These are phyloP conservation scores for Pseudopyrenochaeta lycopersici DNA, from an alignment of 2,329 filamentous ascomycete genomes.

Conservation along the genomic window DNA sequence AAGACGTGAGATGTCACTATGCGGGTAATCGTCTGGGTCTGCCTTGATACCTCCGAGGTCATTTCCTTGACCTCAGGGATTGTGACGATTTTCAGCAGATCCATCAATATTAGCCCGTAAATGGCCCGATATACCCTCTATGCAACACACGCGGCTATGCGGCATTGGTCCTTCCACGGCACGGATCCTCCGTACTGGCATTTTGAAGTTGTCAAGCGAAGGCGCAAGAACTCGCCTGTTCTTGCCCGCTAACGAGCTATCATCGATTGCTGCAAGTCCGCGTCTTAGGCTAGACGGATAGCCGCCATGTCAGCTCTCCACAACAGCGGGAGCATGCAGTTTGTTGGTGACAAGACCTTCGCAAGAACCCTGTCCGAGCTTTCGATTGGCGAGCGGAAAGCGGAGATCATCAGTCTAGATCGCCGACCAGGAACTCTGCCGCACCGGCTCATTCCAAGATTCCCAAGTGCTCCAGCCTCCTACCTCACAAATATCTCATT, in stretches of 20 bases:
- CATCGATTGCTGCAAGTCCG: neutral
- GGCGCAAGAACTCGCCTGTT: neutral
- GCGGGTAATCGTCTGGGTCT: slow-evolving; percentile 2
- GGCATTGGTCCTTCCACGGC: too few relatives aligned
- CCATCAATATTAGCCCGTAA: too few relatives aligned
- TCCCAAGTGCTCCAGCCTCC: slow-evolving; percentile 4
- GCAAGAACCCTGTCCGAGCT: slow-evolving; percentile 15
- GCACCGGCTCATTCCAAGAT: slow-evolving; percentile 10
- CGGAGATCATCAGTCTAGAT: slow-evolving; percentile 18
- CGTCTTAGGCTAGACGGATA: slow-evolving; percentile 1
- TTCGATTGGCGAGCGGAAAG: slow-evolving; percentile 31
- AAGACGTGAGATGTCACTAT: neutral
- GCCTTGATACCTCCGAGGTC: neutral
- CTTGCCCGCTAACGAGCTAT: slow-evolving; percentile 1
- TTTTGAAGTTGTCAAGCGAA: neutral
- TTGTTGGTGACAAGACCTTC: neutral
- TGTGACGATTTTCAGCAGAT: too few relatives aligned
- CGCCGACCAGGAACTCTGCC: slow-evolving; percentile 15
- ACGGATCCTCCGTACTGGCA: too few relatives aligned
- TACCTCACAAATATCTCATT: slow-evolving; percentile 11
- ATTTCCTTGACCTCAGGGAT: too few relatives aligned
- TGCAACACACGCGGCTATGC: too few relatives aligned
- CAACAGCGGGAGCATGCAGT: slow-evolving; percentile 14
- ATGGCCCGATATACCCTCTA: too few relatives aligned
- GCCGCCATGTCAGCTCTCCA: slow-evolving; percentile 24